Conservation (phyloP, 371 early-diverging fungal species). For the Actinomortierella wolfii region DNA sequence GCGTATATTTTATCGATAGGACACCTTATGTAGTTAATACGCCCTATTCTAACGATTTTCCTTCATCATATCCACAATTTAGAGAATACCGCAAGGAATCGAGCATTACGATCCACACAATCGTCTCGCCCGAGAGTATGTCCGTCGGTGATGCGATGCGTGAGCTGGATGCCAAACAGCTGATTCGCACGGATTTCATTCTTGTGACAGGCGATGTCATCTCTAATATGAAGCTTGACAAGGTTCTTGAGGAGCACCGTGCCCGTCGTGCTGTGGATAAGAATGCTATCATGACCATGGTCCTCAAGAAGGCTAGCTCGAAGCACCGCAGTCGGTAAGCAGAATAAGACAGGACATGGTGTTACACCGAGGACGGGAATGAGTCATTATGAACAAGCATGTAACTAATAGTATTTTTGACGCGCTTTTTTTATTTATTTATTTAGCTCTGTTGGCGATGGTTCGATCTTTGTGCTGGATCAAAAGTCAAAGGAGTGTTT, state of each 20-base stretch:
- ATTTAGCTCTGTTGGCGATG: constrained; percentile 70
- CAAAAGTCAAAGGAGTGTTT: constrained; percentile 77
- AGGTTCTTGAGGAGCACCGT: constrained; percentile 77
- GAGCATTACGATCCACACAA: constrained; percentile 71
- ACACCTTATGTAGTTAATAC: background rate
- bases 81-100: constrained; percentile 48
- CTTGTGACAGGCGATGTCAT: constrained; percentile 91
- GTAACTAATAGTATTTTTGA: background rate
- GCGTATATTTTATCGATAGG: background rate
- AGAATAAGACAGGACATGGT: constrained; percentile 51
- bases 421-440: background rate
- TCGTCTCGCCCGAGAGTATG: constrained; percentile 76
- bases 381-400: background rate
- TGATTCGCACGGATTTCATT: constrained; percentile 89
- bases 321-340: constrained; percentile 56
- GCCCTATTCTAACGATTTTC: background rate
- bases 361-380: constrained; percentile 49
- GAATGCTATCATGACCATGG: constrained; percentile 95
- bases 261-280: constrained; percentile 69
- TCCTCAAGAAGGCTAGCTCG: constrained; percentile 44
- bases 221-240: constrained; percentile 84
- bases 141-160: constrained; percentile 95
- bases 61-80: too few species aligned
- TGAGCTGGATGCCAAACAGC: constrained; percentile 83
- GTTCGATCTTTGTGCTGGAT: constrained; percentile 85